Conservation (phyloP, 1,139 yeast species). For the Zygoascus hellenicus region DNA sequence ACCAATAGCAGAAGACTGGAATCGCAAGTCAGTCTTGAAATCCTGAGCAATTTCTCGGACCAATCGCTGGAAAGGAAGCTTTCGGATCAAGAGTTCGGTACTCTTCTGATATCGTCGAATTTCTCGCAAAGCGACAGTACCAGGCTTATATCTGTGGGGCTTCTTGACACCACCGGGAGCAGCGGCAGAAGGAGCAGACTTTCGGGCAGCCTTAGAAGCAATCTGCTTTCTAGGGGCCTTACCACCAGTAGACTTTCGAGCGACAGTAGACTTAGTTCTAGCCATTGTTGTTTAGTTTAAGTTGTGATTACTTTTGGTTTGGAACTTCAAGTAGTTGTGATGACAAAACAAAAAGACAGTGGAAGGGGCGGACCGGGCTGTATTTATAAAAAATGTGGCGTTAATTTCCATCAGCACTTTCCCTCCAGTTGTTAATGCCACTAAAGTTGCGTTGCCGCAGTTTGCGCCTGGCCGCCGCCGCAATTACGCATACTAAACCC, state of each 20-base stretch:
- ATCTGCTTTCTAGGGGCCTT: slow-evolving; percentile 99
- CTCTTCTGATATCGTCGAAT: slow-evolving; percentile 99
- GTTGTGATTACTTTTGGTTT: not conserved
- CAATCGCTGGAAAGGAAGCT: slow-evolving; percentile 97
- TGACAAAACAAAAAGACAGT: slow-evolving; percentile 11
- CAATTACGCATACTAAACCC: too few relatives aligned
- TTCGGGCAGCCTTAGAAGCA: slow-evolving; percentile 99
- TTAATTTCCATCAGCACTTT: slow-evolving; percentile 1
- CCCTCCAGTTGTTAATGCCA: not conserved
- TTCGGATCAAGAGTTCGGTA: slow-evolving; percentile 93
- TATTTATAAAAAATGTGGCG: slow-evolving; percentile 9
- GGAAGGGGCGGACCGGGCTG: slow-evolving; percentile 12
- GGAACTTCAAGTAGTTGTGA: slow-evolving; percentile 2
- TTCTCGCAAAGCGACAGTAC: slow-evolving; percentile 99
- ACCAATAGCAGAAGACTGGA: slow-evolving; percentile 98
- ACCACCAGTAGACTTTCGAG: slow-evolving; percentile 99
- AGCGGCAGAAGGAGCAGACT: slow-evolving; percentile 71
- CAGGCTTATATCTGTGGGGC: slow-evolving; percentile 99
- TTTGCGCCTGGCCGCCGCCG: too few relatives aligned
- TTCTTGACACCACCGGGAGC: slow-evolving; percentile 99
- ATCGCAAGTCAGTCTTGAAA: slow-evolving; percentile 96
- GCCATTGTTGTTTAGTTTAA: slow-evolving; percentile 54
- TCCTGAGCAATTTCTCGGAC: slow-evolving; percentile 98
- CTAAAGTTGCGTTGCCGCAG: not conserved
- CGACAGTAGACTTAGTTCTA: slow-evolving; percentile 92